Conservation (phyloP, 352 stramenopile genomes). For the Globisporangium orthogonon region DNA sequence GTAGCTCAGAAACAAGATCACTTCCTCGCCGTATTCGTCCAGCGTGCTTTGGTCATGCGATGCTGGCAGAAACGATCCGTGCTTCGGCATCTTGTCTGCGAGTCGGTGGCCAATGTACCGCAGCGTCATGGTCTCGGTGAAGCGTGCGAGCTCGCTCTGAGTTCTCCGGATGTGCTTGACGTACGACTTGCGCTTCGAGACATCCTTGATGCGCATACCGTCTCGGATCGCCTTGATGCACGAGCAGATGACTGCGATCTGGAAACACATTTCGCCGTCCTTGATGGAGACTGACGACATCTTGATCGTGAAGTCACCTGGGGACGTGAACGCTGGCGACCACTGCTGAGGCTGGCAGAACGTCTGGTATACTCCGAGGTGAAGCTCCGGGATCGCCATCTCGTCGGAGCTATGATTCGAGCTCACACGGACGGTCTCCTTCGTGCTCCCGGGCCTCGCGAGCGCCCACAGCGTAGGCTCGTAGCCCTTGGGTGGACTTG, state of each 20-base stretch:
- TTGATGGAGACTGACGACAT: constrained; percentile 37
- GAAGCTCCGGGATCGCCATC: constrained; percentile 57
- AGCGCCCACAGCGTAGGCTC: constrained; percentile 14
- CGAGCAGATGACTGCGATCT: constrained; percentile 54
- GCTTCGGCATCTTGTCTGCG: constrained; percentile 40
- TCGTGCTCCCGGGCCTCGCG: constrained; percentile 13
- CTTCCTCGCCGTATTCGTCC: constrained; percentile 42
- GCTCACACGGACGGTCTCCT: background rate
- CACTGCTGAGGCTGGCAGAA: constrained; percentile 62
- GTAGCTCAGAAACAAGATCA: constrained; percentile 53
- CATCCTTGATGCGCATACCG: constrained; percentile 22
- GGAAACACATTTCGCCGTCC: constrained; percentile 35
- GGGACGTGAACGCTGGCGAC: constrained; percentile 67
- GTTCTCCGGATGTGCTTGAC: constrained; percentile 50
- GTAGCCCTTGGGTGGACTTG: constrained; percentile 3
- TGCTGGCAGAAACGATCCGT: constrained; percentile 16
- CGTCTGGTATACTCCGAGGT: constrained; percentile 54
- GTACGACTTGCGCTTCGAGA: constrained; percentile 59
- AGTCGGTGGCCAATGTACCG: constrained; percentile 60
- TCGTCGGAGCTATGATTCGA: constrained; percentile 27
- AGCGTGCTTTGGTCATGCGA: constrained; percentile 31
- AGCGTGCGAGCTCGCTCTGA: constrained; percentile 39
- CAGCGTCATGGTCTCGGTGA: constrained; percentile 52
- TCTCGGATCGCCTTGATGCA: constrained; percentile 49
- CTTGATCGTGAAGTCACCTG: constrained; percentile 74